These are phyloP conservation scores for Termitomyces sp. DNA, from an alignment of 768 basidiomycete genomes.

Conservation along the genomic window DNA sequence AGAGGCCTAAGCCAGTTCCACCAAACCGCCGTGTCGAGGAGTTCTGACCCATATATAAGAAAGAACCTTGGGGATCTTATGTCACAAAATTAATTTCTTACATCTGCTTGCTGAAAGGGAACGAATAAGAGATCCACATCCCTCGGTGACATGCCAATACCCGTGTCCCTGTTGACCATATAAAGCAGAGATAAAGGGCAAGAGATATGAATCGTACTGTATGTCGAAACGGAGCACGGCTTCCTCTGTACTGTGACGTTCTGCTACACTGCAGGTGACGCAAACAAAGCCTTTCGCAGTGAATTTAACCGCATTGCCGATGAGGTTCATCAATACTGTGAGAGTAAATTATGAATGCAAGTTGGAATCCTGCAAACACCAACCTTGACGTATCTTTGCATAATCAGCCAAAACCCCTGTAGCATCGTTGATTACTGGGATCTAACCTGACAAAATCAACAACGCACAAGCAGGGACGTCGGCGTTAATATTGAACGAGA, in stretches of 20 bases:
- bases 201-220: slow-evolving; percentile 32
- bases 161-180: slow-evolving; percentile 49
- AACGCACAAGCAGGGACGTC: slow-evolving; percentile 59
- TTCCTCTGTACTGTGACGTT: slow-evolving; percentile 36
- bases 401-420: slow-evolving; percentile 71
- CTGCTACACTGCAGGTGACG: slow-evolving; percentile 51
- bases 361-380: not conserved
- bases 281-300: slow-evolving; percentile 59
- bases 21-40: slow-evolving; percentile 74
- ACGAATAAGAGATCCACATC: slow-evolving; percentile 67
- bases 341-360: not conserved
- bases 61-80: not conserved
- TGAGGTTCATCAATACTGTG: slow-evolving; percentile 69
- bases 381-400: slow-evolving; percentile 70
- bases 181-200: not conserved
- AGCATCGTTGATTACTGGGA: not conserved
- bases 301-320: slow-evolving; percentile 76
- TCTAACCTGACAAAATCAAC: not conserved
- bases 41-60: slow-evolving; percentile 30
- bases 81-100: slow-evolving; percentile 15
- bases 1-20: slow-evolving; percentile 72
- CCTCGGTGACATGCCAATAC: slow-evolving; percentile 62
- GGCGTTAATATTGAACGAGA: slow-evolving; percentile 66
- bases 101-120: slow-evolving; percentile 74
- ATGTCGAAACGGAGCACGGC: slow-evolving; percentile 61